These are phyloP conservation scores for Amanita muscaria DNA, from an alignment of 768 basidiomycete genomes.

Conservation along the genomic window DNA sequence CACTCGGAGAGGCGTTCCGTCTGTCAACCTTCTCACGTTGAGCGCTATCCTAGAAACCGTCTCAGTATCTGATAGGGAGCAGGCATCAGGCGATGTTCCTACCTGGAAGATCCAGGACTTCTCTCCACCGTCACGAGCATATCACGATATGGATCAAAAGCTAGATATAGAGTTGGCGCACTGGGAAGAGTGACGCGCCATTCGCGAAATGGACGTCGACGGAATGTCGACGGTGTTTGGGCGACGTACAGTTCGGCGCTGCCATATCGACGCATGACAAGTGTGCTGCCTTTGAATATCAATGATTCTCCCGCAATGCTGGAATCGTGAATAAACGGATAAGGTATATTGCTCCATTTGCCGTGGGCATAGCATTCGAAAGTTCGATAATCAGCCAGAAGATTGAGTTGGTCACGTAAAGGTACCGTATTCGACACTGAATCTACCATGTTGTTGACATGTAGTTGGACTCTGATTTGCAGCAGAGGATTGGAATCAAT, in stretches of 20 bases:
- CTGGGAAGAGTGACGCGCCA: neutral
- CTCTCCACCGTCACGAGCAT: neutral
- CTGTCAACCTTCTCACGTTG: constrained; percentile 33
- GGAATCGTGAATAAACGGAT: neutral
- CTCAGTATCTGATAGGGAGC: too few relatives aligned
- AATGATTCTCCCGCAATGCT: neutral
- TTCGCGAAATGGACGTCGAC: neutral
- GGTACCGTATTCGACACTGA: neutral
- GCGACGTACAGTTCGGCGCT: neutral
- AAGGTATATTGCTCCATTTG: neutral
- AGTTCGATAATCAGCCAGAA: neutral
- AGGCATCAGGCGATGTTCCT: too few relatives aligned
- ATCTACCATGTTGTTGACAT: constrained; percentile 10
- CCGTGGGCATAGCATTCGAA: neutral
- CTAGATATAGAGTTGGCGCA: neutral
- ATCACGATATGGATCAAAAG: neutral
- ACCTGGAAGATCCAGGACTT: neutral
- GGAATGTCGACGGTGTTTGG: neutral
- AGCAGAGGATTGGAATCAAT: constrained; percentile 5
- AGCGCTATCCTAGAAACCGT: too few relatives aligned
- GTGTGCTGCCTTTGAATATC: neutral
- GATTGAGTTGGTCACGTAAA: neutral
- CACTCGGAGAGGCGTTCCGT: constrained; percentile 36
- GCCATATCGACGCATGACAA: neutral
- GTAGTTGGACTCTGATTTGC: constrained; percentile 10